Evolutionary conservation across 345 rosid species (phyloP).

Genomic region (Arabidopsis arenosa): DNA sequence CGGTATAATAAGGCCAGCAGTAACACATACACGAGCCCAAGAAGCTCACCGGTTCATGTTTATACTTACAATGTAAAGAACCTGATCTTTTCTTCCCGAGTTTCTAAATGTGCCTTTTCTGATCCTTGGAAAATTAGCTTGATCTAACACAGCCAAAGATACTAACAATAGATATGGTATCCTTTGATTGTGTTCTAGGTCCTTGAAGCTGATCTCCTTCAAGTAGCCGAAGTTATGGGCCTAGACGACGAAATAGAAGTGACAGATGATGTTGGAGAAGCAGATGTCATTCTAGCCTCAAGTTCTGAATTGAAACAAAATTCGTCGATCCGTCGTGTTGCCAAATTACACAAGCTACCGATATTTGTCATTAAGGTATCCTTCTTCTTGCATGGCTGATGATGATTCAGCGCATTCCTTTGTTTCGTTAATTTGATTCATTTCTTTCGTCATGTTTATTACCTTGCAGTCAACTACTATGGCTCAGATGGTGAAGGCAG

Average conservation of each 20-base stretch:
- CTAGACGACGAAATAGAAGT: conserved; percentile 73
- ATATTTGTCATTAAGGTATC: conserved; percentile 82
- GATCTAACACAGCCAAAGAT: conserved; percentile 12
- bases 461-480: conserved; percentile 80
- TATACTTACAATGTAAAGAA: conserved; percentile 76
- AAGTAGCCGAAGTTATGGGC: conserved; percentile 93
- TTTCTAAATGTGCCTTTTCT: conserved; percentile 17
- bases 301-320: conserved; percentile 77
- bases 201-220: conserved; percentile 81
- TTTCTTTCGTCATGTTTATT: conserved; percentile 20
- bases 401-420: neutral
- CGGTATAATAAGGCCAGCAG: conserved; percentile 45
- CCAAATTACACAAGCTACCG: conserved; percentile 80
- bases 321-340: conserved; percentile 82
- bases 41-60: conserved; percentile 62
- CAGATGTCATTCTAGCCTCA: conserved; percentile 84
- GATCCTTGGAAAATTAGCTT: conserved; percentile 3
- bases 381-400: conserved; percentile 9
- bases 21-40: conserved; percentile 48
- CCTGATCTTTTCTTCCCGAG: conserved; percentile 1
- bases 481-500: conserved; percentile 98
- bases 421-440: neutral
- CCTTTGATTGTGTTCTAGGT: conserved; percentile 50
- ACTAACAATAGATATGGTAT: conserved; percentile 18
- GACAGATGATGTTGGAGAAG: conserved; percentile 83